Evolutionary conservation across 108 stramenopile species (phyloP).

Genomic region (Nannochloropsis salina): DNA sequence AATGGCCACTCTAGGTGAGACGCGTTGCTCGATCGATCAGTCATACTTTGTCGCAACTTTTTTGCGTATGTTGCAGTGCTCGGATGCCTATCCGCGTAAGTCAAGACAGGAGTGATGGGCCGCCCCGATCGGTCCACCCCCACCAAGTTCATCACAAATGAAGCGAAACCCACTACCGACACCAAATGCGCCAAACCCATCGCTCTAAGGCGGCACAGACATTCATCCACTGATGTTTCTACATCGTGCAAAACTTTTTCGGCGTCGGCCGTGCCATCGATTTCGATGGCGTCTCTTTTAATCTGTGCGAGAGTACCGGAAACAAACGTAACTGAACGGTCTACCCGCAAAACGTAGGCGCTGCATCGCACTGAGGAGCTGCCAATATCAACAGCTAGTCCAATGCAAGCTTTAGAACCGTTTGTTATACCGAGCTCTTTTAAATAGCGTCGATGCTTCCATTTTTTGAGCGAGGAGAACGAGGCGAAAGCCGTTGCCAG

Average conservation of each 20-base stretch:
- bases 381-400: conserved; percentile 32
- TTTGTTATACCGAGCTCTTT: neutral
- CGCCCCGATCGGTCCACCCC: conserved; percentile 37
- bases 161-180: conserved; percentile 38
- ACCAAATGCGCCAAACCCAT: conserved; percentile 23
- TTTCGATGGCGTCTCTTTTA: conserved; percentile 22
- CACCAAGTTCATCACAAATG: conserved; percentile 46
- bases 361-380: conserved; percentile 36
- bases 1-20: neutral
- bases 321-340: neutral
- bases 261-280: conserved; percentile 26
- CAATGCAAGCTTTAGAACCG: neutral
- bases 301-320: conserved; percentile 30
- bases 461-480: neutral
- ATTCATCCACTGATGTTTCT: conserved; percentile 24
- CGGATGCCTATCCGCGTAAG: conserved; percentile 31
- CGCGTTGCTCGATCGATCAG: neutral
- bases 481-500: neutral
- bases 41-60: neutral
- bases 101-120: conserved; percentile 42
- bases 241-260: conserved; percentile 18
- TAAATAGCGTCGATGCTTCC: neutral
- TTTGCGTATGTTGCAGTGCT: neutral
- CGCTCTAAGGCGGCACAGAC: conserved; percentile 29
- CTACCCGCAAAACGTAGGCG: conserved; percentile 23